Base-by-base conservation (phyloP, 805 yeast species). In the Candida stauntonica region DNA sequence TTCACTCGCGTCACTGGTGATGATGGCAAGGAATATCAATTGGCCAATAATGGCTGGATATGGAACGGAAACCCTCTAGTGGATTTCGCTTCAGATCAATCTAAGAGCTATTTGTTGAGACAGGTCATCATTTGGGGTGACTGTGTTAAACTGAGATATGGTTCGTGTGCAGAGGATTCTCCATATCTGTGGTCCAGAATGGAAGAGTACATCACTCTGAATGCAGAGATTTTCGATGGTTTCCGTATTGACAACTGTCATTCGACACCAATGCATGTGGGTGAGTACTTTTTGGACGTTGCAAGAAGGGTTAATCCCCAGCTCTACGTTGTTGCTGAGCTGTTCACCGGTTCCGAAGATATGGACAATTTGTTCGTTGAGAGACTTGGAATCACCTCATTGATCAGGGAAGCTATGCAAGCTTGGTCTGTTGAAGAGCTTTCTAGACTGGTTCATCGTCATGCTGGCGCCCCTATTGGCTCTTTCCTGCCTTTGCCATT, bases 51-150 rank as follows among this genome's bases (percentile, higher is more conserved):
- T 55, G 99, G 99, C 33, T 91, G 98, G 97, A 87, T 93, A 40
- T 91, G 99, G 99, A 89, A 86, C 37, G 97, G 96, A 9, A 81
- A 91, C 50, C 97, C 98, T 2, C 63, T 89, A 41, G 82, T 86
- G 3, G 98, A 91, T 63, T 91, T 91, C 72, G 99, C 98, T 0
- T 83, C 95, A 0, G 61, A 71, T 20, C 51, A 79, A 38, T 78
- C 95, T 5, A 82, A 77, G 54, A 89, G 94, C 4, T 91, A 93
- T 56, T 63, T 91, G 35, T 72, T 95, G 37, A 75, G 99, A 57
- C 96, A 91, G 60, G 95, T 91, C 11, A 88, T 91, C 49, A 86
- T 91, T 18, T 91, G 99, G 99, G 93, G 96, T 3, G 99, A 91
- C 58, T 91, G 99, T 68, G 89, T 91, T 39, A 91, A 91, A 59